Base-by-base conservation (phyloP, 371 early-diverging fungal genomes). In the Apophysomyces ossiformis region DNA sequence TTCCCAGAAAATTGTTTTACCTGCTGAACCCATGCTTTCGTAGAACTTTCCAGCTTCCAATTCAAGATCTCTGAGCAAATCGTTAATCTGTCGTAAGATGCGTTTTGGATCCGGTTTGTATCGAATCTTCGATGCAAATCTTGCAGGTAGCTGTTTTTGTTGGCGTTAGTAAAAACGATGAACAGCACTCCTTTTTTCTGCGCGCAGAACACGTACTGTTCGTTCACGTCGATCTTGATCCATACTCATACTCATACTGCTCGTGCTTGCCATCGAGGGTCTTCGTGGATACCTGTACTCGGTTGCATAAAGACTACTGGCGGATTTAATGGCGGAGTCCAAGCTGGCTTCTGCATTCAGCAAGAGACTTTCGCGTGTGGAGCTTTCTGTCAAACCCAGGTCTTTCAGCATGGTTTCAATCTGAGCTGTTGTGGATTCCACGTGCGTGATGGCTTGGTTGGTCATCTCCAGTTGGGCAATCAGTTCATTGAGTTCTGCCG, bases 21-120 rank as follows among this genome's bases (percentile, higher is more conserved):
- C 75, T 58, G 76, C 79, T 3, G 78, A 71, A 12, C 82, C 82
- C 50, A 82, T 66, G 32, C 58, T 61, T 26, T 74, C 64, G 63
- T 76, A 82, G 66, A 82, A 79, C 37, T 76, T 77, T 56, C 76
- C 82, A 57, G 82, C 72, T 65, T 82, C 79, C 60, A 82, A 36
- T 44, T 70, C 76, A 16, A 82, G 66, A 47, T 82, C 76, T 54
- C 79, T 63, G 12, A 82, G 26, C 5, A 76, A 32, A 58, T 82
- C 76, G 66, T 79, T 77, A 16, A 82, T 36, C 61, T 82, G 74
- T 56, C 83, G 73, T 26, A 82, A 65, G 18, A 82, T 76, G 43
- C 73, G 78, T 46, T 82, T 82, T 13, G 76, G 74, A 66, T 82
- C 83, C 7, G 83, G 83, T 43, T 78, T 77, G 57, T 82, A 82